phyloP scores from a whole-genome alignment of 192 early-diverging fungal genomes.

The Coemansia sp. region DNA sequence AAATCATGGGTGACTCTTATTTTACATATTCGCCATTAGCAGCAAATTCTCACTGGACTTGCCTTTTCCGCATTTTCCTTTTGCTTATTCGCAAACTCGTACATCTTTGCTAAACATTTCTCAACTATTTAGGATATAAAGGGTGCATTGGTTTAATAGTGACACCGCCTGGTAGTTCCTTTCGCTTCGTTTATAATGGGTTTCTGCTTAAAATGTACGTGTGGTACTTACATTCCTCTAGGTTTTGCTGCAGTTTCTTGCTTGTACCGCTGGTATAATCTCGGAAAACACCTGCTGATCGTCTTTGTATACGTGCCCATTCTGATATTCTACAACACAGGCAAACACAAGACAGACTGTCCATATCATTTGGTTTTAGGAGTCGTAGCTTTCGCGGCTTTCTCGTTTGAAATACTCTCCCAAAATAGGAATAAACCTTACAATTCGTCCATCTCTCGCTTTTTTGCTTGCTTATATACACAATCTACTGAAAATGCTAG shows the following conservation, averaged over 20 bases:
- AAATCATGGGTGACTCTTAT: background rate
- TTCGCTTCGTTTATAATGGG: background rate
- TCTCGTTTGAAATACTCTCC: background rate
- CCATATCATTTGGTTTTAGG: background rate
- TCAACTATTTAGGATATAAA: background rate
- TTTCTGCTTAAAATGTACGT: background rate
- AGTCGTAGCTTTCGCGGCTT: background rate
- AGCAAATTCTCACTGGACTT: background rate
- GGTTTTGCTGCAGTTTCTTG: background rate
- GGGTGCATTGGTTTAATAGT: background rate
- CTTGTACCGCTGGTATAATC: background rate
- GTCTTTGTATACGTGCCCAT: background rate
- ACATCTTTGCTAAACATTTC: constrained; percentile 1
- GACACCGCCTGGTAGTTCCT: background rate
- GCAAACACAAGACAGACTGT: background rate
- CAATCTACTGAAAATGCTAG: too few relatives aligned
- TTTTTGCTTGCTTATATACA: background rate
- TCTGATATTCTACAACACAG: background rate
- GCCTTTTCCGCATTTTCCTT: background rate
- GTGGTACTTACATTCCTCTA: constrained; percentile 1
- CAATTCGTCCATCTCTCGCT: background rate
- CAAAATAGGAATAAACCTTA: background rate
- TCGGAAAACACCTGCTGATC: background rate
- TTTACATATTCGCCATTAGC: background rate
- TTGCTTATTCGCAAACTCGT: background rate